Conservation (phyloP, 2,329 filamentous ascomycete genomes). For the Helotiales sp. region DNA sequence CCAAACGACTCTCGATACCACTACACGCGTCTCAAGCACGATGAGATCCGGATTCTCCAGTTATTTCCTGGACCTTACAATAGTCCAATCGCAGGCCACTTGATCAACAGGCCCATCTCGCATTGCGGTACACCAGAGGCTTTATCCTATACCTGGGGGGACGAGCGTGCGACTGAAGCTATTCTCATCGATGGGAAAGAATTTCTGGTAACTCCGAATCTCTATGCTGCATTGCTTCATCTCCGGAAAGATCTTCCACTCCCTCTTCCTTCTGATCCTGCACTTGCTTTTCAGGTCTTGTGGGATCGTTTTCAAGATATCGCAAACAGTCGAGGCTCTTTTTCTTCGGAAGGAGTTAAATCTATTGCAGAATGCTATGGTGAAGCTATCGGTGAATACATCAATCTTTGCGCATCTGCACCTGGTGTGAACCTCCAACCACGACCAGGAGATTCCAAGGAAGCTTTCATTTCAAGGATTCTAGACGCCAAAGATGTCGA, state of each 20-base stretch:
- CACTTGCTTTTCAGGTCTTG: background rate
- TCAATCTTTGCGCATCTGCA: background rate
- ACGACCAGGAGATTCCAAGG: background rate
- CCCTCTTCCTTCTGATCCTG: background rate
- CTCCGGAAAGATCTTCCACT: background rate
- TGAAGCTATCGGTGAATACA: background rate
- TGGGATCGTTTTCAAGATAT: background rate
- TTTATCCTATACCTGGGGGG: conserved; percentile 13
- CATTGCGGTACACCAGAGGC: background rate
- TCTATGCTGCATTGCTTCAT: background rate
- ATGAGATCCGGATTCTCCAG: background rate
- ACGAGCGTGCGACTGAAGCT: background rate
- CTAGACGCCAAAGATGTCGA: background rate
- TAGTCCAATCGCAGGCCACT: background rate
- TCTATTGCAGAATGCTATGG: background rate
- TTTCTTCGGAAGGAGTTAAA: background rate
- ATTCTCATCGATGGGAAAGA: background rate
- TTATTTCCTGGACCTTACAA: background rate
- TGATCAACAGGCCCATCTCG: background rate
- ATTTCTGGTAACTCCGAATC: conserved; percentile 3
- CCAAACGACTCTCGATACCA: background rate
- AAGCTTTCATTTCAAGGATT: background rate
- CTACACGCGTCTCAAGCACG: background rate
- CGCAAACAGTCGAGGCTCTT: background rate
- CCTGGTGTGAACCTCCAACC: background rate